Evolutionary conservation across 2,329 filamentous ascomycete genomes (phyloP), one percentile per base, ranked within the genome.

Genomic region (Dactylellina parvicollis): DNA sequence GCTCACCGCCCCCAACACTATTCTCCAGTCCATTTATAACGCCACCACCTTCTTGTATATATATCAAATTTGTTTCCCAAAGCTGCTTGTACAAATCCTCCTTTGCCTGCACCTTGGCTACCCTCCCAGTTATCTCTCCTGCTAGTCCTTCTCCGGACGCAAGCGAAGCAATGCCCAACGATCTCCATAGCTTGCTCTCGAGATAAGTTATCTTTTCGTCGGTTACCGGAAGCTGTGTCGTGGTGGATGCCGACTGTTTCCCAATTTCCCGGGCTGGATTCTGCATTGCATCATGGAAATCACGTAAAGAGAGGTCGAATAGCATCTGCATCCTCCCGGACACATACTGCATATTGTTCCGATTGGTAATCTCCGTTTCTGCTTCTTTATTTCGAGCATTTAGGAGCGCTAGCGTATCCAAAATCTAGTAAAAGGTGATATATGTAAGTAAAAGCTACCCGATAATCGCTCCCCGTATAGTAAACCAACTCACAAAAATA

Each of bases 311-410:
- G 20, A 73, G 59, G 10, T 73, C 69, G 50, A 73, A 73, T 22
- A 73, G 22, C 20, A 44, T 73, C n/a, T 73, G 60, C 69, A 73
- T 73, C 22, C 69, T 50, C 0, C 69, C 69, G n/a, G 69, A 73
- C n/a, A 73, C 69, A 38, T 60, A 73, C 14, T 73, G 69, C 69
- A 73, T 73, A 14, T 66, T 73, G 44, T 73, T 73, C 18, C 60
- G 28, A 47, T 66, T 66, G 1, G 69, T 60, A 5, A 73, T 66
- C 40, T 73, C 69, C 4, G 47, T 46, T 40, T 73, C 69, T 1
- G 60, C 69, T 38, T 60, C 69, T 49, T 49, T 73, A 50, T 73
- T 73, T 12, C 69, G 47, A 7, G 60, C 46, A 10, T 73, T 60
- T 1, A 73, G 57, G n/a, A 73, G 56, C 7, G 60, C 24, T 22